Base-by-base conservation (phyloP, 768 basidiomycete genomes). In the Tricholomella constricta region DNA sequence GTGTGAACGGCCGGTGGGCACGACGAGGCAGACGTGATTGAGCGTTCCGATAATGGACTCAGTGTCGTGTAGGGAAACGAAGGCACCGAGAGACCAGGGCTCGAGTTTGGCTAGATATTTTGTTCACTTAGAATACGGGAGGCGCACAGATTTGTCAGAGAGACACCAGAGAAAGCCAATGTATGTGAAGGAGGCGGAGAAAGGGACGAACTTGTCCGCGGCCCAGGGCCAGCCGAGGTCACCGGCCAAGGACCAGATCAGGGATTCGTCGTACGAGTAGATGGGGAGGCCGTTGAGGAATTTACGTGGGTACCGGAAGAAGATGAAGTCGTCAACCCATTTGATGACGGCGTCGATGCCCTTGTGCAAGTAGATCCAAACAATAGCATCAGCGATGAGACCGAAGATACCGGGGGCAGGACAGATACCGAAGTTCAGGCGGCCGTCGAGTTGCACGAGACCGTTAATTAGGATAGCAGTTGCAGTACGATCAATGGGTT, bases 21-120 rank as follows among this genome's bases (percentile, higher is more conserved):
- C 22, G 0, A 70, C 68, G 0, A 76, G 51, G 0, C 65, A 60
- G 26, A 69, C 67, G 50, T 77, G 75, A 11, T 72, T 67, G 0
- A 77, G 57, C 0, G 71, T 74, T 0, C 75, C 72, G 3, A 69
- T 55, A 0, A 74, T 6, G 0, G 57, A 63, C 25, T 74, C 63
- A 0, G 59, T 57, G 6, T 69, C 65, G 5, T 62, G 57, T 29
- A 31, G 43, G 1, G 58, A 42, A 17, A 65, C 57, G 2, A 46
- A 51, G 0, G 20, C 15, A 0, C 51, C 57, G 5, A 29, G 10
- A 1, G 52, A n/a, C 67, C 65, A 72, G 0, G 38, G 6, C 1
- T 17, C 20, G 0, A 76, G 54, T 34, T 66, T 64, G 9, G 38
- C 25, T 8, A 49, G 27, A 9, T 50, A 50, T 10, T 50, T 50